phyloP scores from a whole-genome alignment of 805 yeast genomes.

The Candida chilensis region DNA sequence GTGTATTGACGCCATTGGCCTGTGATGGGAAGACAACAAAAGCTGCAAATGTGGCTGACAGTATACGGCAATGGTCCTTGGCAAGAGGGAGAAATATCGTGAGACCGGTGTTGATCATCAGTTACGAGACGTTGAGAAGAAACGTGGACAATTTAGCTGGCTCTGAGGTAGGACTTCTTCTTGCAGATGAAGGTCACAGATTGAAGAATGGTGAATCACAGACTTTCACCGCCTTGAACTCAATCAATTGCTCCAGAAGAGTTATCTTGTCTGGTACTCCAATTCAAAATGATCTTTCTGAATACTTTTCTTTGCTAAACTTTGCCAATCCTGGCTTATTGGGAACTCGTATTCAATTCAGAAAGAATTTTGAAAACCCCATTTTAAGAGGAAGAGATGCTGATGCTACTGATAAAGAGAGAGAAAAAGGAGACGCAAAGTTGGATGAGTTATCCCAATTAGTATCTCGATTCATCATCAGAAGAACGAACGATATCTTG shows the following conservation, averaged over 20 bases:
- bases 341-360: slow-evolving; percentile 77
- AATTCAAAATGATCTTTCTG: slow-evolving; percentile 90
- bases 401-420: slow-evolving; percentile 74
- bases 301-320: slow-evolving; percentile 80
- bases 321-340: slow-evolving; percentile 93
- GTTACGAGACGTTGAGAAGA: slow-evolving; percentile 87
- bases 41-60: slow-evolving; percentile 54
- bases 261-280: slow-evolving; percentile 96
- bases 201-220: slow-evolving; percentile 84
- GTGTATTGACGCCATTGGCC: slow-evolving; percentile 81
- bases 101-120: slow-evolving; percentile 86
- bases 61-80: slow-evolving; percentile 74
- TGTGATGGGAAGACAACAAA: slow-evolving; percentile 86
- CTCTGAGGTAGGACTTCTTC: slow-evolving; percentile 75
- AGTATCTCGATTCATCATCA: slow-evolving; percentile 84
- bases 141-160: slow-evolving; percentile 69
- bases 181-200: slow-evolving; percentile 85
- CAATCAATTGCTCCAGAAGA: slow-evolving; percentile 78
- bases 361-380: slow-evolving; percentile 73
- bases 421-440: slow-evolving; percentile 58
- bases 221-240: slow-evolving; percentile 79
- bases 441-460: slow-evolving; percentile 60
- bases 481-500: slow-evolving; percentile 91
- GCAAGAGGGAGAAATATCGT: slow-evolving; percentile 86
- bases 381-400: slow-evolving; percentile 87